Evolutionary conservation across 441 rosid genomes (phyloP).

Genomic region (Jatropha multifida): DNA sequence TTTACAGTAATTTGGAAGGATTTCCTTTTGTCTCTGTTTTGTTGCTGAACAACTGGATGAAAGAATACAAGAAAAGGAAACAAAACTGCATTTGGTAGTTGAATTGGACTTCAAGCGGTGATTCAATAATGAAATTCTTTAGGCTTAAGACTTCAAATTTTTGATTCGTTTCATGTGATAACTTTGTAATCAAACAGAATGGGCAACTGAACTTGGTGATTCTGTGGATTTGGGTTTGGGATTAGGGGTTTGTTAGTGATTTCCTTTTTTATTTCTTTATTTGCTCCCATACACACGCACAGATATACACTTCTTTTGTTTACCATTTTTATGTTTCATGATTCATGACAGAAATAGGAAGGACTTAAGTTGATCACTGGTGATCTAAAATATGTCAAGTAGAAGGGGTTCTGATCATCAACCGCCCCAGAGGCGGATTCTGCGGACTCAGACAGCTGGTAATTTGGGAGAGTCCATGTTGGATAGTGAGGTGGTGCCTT

Average conservation of each 20-base stretch:
- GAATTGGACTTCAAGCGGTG: background rate
- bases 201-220: background rate
- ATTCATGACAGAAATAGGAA: slow-evolving; percentile 19
- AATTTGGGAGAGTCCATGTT: slow-evolving; percentile 82
- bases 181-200: background rate
- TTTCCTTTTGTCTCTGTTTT: slow-evolving; percentile 5
- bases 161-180: background rate
- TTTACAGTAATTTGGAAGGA: background rate
- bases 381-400: slow-evolving; percentile 25
- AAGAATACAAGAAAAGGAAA: background rate
- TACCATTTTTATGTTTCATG: slow-evolving; percentile 12
- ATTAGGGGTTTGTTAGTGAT: background rate
- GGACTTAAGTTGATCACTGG: slow-evolving; percentile 6
- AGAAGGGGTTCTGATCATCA: slow-evolving; percentile 28
- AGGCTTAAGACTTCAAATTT: background rate
- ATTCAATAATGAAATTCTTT: background rate
- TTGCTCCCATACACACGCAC: too few relatives aligned
- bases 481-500: slow-evolving; percentile 97
- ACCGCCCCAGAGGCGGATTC: slow-evolving; percentile 46
- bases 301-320: background rate
- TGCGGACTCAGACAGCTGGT: slow-evolving; percentile 89
- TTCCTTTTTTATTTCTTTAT: background rate
- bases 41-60: background rate
- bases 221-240: background rate
- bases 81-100: background rate